Base-by-base conservation (phyloP, 129 eudicot species). In the Arctium minus region DNA sequence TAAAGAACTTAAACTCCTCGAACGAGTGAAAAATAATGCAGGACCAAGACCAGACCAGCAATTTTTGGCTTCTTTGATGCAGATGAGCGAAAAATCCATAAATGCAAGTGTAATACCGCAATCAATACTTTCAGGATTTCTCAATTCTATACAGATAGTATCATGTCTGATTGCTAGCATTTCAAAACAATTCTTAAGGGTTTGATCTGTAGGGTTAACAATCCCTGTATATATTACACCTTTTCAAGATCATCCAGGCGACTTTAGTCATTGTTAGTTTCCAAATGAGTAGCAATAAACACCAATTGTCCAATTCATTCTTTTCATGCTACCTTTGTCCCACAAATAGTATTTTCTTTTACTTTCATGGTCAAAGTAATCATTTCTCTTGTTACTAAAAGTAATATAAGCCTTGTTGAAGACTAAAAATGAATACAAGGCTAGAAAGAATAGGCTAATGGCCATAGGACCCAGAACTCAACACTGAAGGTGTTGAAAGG, bases 351-450 rank as follows among this genome's bases (percentile, higher is more conserved):
- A 38, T 5, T 12, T 29, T 46, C 69, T 60, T 17, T 65, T 65
- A 65, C 74, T 38, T 78, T 11, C 12, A 12, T 22, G 30, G 64
- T 67, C 29, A 79, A 42, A 56, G 3, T 56, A 32, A 77, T 35
- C 40, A 78, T 65, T 37, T 79, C 82, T 39, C 65, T n/a, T 79
- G 69, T 69, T 70, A 40, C 40, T 64, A 79, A 22, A 22, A 40
- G 67, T 79, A 30, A 79, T 67, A 64, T 8, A 65, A 18, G 32
- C 22, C 32, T 27, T 7, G 32, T 64, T 64, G 31, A 22, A 8
- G 33, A 18, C 32, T 22, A 67, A 22, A 22, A 67, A 67, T 8
- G 35, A 67, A 67, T 8, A 15, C 4, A 67, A 67, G 12, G 35
- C 13, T 22, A 27, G 35, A 67, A 29, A 67, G 33, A 67, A 67